Conservation (phyloP, 116 monocot species). For the Iris pallida region DNA sequence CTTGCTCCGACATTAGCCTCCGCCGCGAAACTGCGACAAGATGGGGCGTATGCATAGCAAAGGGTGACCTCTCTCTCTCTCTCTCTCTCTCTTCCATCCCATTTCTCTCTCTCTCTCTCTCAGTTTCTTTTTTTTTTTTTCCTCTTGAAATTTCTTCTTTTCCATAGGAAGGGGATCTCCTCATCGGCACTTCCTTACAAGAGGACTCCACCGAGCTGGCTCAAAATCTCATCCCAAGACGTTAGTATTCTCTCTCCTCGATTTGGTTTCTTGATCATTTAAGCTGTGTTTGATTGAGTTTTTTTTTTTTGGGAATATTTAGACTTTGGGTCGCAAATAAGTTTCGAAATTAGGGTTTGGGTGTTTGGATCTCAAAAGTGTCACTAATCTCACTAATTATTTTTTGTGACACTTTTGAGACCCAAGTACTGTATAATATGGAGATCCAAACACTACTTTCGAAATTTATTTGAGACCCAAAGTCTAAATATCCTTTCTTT, state of each 20-base stretch:
- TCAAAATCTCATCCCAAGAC: slow-evolving; percentile 49
- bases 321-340: too few species aligned
- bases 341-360: too few species aligned
- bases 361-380: too few species aligned
- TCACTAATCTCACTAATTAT: too few species aligned
- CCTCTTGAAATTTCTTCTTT: not conserved
- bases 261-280: not conserved
- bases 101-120: too few species aligned
- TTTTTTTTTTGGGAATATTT: too few species aligned
- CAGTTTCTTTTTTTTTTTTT: too few species aligned
- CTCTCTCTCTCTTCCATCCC: not conserved
- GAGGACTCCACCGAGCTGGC: slow-evolving; percentile 63
- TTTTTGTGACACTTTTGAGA: too few species aligned
- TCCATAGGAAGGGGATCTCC: slow-evolving; percentile 45
- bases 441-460: too few species aligned
- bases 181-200: slow-evolving; percentile 56
- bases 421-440: too few species aligned
- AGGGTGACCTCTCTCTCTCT: slow-evolving; percentile 22
- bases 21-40: slow-evolving; percentile 1
- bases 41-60: slow-evolving; percentile 60
- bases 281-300: slow-evolving; percentile 1
- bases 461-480: too few species aligned
- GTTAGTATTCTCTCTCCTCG: slow-evolving; percentile 10
- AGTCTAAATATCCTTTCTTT: too few species aligned
- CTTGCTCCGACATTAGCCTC: slow-evolving; percentile 4